Base-by-base conservation (phyloP, 176 grass and related monocot genomes). In the Ananas comosus region DNA sequence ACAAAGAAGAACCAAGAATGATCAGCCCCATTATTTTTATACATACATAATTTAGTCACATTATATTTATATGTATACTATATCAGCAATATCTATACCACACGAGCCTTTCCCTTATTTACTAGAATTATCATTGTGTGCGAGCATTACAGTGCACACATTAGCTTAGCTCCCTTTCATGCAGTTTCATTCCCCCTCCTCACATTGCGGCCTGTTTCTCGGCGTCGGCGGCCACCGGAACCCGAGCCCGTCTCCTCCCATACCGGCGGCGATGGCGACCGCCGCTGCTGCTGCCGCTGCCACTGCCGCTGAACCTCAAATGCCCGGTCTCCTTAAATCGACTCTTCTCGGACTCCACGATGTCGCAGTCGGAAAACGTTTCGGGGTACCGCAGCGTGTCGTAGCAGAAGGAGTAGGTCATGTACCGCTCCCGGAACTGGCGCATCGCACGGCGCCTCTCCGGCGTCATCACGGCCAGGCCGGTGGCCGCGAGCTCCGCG, bases 391-490 rank as follows among this genome's bases (percentile, higher is more conserved):
- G 78, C 57, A 65, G 54, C 48, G 21, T 76, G 73, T 96, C 92
- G 63, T 96, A 91, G 70, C 92, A 96, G 51, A 79, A 83, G 2
- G 92, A 96, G 70, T 96, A 96, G 6, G 74, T 90, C 92, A 96
- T 96, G 76, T 84, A 80, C 8, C 69, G 68, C 83, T 89, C 86
- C 72, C 92, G 64, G 75, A 91, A 96, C 48, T 51, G 13, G 0
- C 70, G 78, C 88, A 96, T 96, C 10, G 83, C 80, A 51, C 86
- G 83, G 57, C 73, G 83, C 69, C 80, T 80, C 64, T 84, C 83
- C 7, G 84, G 67, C 8, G 92, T 96, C 79, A 96, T 91, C 1
- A 89, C 83, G 7, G 83, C 74, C 16, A 70, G 74, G 11, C 87
- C 81, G 1, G 86, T 68, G 19, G 78, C 81, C 0, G 33, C 23